Evolutionary conservation across 805 yeast species (phyloP).

Genomic region (Ogataea wickerhamii): DNA sequence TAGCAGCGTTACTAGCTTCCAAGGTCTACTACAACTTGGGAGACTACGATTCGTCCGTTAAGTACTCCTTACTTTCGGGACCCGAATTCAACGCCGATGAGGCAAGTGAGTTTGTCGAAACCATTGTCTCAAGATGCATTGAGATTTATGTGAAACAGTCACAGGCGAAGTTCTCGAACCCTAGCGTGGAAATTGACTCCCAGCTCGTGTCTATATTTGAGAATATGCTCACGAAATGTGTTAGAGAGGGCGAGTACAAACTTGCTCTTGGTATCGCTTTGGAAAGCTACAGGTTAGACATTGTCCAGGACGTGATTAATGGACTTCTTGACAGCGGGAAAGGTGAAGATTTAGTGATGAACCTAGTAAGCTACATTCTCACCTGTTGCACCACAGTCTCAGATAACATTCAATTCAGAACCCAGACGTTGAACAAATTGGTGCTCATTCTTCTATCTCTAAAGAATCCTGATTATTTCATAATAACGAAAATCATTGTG

Average conservation of each 20-base stretch:
- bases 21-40: slow-evolving; percentile 90
- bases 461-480: slow-evolving; percentile 72
- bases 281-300: slow-evolving; percentile 83
- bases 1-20: slow-evolving; percentile 91
- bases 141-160: slow-evolving; percentile 71
- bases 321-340: slow-evolving; percentile 32
- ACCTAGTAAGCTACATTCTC: slow-evolving; percentile 68
- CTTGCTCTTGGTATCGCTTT: slow-evolving; percentile 88
- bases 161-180: slow-evolving; percentile 41
- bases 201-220: slow-evolving; percentile 72
- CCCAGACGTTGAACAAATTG: slow-evolving; percentile 57
- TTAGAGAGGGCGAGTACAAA: slow-evolving; percentile 63
- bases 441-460: slow-evolving; percentile 57
- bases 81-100: slow-evolving; percentile 71
- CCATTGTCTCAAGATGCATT: slow-evolving; percentile 90
- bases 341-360: slow-evolving; percentile 51
- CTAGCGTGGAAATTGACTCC: slow-evolving; percentile 44
- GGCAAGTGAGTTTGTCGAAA: slow-evolving; percentile 82
- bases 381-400: slow-evolving; percentile 69
- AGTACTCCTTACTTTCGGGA: slow-evolving; percentile 83
- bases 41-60: slow-evolving; percentile 87
- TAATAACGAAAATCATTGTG: slow-evolving; percentile 80
- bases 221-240: slow-evolving; percentile 80
- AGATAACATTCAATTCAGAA: slow-evolving; percentile 62
- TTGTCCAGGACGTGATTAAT: slow-evolving; percentile 58